Conservation (phyloP, 352 stramenopile species). For the Phytophthora foliorum region DNA sequence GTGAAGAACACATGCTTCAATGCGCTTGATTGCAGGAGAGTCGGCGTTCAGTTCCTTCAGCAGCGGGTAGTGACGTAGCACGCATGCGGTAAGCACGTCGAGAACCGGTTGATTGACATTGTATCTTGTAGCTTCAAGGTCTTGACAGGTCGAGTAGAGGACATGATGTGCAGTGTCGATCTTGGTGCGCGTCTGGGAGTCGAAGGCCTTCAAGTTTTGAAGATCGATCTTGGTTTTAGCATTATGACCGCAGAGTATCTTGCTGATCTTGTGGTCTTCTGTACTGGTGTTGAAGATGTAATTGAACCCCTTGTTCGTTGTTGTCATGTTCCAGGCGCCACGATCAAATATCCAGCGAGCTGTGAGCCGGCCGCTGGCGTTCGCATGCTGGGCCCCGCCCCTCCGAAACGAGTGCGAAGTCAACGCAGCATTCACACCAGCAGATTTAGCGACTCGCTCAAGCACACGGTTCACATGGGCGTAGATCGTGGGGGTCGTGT, state of each 20-base stretch:
- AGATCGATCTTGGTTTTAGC: background rate
- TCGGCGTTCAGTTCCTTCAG: slow-evolving; percentile 18
- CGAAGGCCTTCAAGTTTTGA: too few relatives aligned
- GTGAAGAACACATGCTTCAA: slow-evolving; percentile 2
- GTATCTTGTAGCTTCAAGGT: slow-evolving; percentile 8
- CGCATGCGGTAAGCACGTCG: slow-evolving; percentile 17
- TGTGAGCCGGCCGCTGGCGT: too few relatives aligned
- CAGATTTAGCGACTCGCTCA: too few relatives aligned
- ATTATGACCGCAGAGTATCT: background rate
- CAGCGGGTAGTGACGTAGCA: slow-evolving; percentile 19
- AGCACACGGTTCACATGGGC: too few relatives aligned
- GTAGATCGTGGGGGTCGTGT: too few relatives aligned
- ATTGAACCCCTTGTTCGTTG: slow-evolving; percentile 30
- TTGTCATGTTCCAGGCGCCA: slow-evolving; percentile 27
- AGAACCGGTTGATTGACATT: slow-evolving; percentile 17
- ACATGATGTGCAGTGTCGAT: too few relatives aligned
- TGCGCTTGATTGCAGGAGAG: background rate
- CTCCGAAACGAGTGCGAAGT: too few relatives aligned
- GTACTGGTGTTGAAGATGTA: slow-evolving; percentile 19
- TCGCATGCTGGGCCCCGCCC: too few relatives aligned
- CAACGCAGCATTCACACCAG: too few relatives aligned
- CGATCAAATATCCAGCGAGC: slow-evolving; percentile 22
- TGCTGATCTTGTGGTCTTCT: slow-evolving; percentile 12
- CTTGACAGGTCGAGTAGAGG: slow-evolving; percentile 11
- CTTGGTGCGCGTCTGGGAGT: too few relatives aligned